phyloP scores from a whole-genome alignment of 1,284 basidiomycete species.

The Apiotrichum gracile region DNA sequence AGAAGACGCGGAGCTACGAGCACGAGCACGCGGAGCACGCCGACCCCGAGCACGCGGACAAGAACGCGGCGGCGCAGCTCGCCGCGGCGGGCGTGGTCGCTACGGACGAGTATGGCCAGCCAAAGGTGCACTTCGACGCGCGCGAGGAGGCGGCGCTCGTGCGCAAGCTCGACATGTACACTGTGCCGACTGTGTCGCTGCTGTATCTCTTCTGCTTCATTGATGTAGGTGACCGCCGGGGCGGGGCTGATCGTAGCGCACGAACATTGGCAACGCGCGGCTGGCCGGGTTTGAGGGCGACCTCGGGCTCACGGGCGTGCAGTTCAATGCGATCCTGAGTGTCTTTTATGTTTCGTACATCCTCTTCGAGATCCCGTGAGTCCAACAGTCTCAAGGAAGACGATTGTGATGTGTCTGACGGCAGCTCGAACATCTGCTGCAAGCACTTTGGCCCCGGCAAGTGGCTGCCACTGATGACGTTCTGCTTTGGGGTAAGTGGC shows the following conservation, averaged over 20 bases:
- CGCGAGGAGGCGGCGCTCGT: constrained; percentile 17
- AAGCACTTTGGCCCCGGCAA: constrained; percentile 14
- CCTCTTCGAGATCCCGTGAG: constrained; percentile 13
- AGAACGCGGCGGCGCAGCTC: no score
- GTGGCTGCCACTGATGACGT: constrained; percentile 14
- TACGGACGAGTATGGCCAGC: no score
- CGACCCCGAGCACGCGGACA: no score
- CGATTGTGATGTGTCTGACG: no score
- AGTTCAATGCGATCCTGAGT: constrained; percentile 38
- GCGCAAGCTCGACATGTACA: constrained; percentile 23
- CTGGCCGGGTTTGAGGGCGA: constrained; percentile 23
- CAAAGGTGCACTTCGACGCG: constrained; percentile 11
- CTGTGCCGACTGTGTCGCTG: constrained; percentile 16
- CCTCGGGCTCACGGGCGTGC: constrained; percentile 19
- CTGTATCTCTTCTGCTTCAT: constrained; percentile 19
- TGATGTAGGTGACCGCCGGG: constrained; percentile 5
- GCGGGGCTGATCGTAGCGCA: constrained; percentile 3
- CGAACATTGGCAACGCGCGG: constrained; percentile 19
- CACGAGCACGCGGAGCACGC: no score
- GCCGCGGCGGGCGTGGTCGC: no score
- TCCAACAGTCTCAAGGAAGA: no score
- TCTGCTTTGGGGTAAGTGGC: constrained; percentile 13
- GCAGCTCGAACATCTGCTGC: constrained; percentile 18
- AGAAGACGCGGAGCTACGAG: no score
- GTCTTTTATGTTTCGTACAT: constrained; percentile 42